These are phyloP conservation scores for Zasmidium angulare DNA, from an alignment of 2,329 filamentous ascomycete species.

Conservation along the genomic window DNA sequence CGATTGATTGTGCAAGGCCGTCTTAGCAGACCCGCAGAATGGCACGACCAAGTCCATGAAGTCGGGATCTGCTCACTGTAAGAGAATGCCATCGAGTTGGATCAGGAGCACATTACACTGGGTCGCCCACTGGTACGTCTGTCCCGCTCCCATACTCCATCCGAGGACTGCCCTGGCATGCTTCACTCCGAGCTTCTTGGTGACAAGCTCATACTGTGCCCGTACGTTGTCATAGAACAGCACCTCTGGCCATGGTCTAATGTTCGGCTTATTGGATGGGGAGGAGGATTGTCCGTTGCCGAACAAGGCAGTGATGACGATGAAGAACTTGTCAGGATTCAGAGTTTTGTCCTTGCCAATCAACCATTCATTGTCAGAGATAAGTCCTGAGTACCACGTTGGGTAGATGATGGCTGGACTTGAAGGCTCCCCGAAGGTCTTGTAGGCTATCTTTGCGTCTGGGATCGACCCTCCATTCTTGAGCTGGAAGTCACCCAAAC, in stretches of 20 bases:
- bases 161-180: constrained; percentile 64
- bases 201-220: constrained; percentile 66
- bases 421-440: constrained; percentile 65
- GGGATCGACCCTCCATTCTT: constrained; percentile 63
- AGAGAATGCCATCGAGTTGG: too few species aligned
- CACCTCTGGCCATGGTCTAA: constrained; percentile 61
- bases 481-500: constrained; percentile 50
- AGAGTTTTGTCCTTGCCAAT: constrained; percentile 65
- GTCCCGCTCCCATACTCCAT: constrained; percentile 70
- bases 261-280: constrained; percentile 56
- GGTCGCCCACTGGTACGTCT: constrained; percentile 49
- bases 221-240: constrained; percentile 69
- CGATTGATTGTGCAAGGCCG: constrained; percentile 66
- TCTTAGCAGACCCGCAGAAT: constrained; percentile 66
- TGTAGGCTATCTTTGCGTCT: constrained; percentile 71
- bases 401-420: constrained; percentile 72
- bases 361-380: constrained; percentile 74
- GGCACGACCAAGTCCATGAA: constrained; percentile 66
- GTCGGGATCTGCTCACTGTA: constrained; percentile 32
- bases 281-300: constrained; percentile 69
- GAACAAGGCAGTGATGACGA: constrained; percentile 67
- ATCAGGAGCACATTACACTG: constrained; percentile 21
- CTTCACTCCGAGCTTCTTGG: constrained; percentile 59
- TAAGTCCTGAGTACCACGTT: constrained; percentile 70
- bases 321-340: constrained; percentile 64